Conservation (phyloP, 805 yeast genomes). For the Scheffersomyces lignosus region DNA sequence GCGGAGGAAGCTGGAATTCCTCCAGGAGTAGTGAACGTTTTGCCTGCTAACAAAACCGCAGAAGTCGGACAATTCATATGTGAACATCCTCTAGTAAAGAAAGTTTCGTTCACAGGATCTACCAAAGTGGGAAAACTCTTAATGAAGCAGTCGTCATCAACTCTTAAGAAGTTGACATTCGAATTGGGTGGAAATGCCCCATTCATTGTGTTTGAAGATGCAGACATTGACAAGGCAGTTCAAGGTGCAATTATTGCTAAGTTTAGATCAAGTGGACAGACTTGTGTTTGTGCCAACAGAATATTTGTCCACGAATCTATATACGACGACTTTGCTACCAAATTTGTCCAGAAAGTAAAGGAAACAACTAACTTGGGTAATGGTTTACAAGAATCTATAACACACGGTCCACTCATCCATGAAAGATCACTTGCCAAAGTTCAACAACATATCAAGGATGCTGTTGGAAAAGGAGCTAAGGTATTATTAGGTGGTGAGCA, state of each 20-base stretch:
- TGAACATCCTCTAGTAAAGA: conserved; percentile 52
- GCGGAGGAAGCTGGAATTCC: conserved; percentile 72
- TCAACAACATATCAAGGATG: conserved; percentile 61
- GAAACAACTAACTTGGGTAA: conserved; percentile 55
- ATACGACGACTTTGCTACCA: conserved; percentile 60
- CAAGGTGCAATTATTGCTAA: conserved; percentile 66
- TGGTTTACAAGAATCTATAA: conserved; percentile 56
- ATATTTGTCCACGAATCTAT: conserved; percentile 62
- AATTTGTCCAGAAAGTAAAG: conserved; percentile 42
- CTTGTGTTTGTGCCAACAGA: conserved; percentile 80
- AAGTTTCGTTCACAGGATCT: conserved; percentile 78
- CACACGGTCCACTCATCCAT: conserved; percentile 79
- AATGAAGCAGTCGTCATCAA: conserved; percentile 58
- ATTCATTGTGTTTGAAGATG: conserved; percentile 71
- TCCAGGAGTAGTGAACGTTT: conserved; percentile 63
- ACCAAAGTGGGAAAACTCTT: conserved; percentile 70
- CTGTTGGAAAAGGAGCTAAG: conserved; percentile 63
- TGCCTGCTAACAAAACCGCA: conserved; percentile 50
- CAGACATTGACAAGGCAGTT: conserved; percentile 64
- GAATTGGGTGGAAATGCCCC: conserved; percentile 87
- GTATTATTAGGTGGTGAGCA: conserved; percentile 60
- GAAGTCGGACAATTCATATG: conserved; percentile 54
- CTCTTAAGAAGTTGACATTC: conserved; percentile 68
- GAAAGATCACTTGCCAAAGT: conserved; percentile 63
- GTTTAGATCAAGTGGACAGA: conserved; percentile 77